Conservation (phyloP, 805 yeast genomes). For the Jamesozyma lodderae region DNA sequence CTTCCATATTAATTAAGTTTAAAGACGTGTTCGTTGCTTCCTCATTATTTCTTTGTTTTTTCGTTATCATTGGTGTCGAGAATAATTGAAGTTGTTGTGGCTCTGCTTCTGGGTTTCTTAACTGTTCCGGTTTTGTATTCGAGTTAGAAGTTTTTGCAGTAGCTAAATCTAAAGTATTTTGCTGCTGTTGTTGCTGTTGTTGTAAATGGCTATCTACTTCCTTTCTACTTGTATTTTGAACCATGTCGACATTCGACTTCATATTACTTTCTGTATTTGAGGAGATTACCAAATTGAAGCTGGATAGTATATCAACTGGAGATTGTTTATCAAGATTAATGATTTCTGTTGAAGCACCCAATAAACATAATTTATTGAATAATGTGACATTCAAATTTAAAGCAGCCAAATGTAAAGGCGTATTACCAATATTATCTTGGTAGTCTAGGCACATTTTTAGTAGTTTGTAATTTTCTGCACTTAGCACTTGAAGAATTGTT, state of each 20-base stretch:
- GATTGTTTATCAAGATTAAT: constrained; percentile 24
- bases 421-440: constrained; percentile 75
- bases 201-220: no score
- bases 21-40: constrained; percentile 1
- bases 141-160: neutral
- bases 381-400: constrained; percentile 26
- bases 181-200: no score
- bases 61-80: neutral
- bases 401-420: constrained; percentile 73
- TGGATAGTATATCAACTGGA: constrained; percentile 23
- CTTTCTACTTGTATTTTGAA: no score
- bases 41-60: neutral
- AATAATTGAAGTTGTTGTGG: neutral
- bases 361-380: constrained; percentile 24
- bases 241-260: no score
- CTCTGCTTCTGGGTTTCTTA: neutral
- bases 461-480: constrained; percentile 33
- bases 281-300: constrained; percentile 4
- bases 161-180: neutral
- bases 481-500: constrained; percentile 38
- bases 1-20: constrained; percentile 4
- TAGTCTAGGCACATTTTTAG: constrained; percentile 58
- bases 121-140: neutral
- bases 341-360: constrained; percentile 29
- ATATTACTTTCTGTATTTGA: no score